phyloP scores from a whole-genome alignment of 2,329 filamentous ascomycete species.

The Neocatenulostroma microsporum region DNA sequence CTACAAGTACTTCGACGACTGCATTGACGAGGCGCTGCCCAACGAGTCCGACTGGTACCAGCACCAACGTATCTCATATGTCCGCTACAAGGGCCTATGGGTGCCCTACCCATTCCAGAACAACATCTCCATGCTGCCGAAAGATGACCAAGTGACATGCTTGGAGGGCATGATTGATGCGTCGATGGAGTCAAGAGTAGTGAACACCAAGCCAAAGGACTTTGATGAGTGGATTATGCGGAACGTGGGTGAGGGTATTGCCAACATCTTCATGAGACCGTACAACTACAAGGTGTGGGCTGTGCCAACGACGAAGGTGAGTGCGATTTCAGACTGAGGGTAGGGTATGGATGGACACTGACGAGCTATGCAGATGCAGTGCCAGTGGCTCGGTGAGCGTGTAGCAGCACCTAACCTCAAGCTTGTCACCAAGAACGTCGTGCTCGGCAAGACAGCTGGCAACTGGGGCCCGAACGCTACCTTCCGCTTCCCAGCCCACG shows the following conservation, averaged over 20 bases:
- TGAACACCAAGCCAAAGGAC: constrained; percentile 86
- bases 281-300: constrained; percentile 99
- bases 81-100: constrained; percentile 93
- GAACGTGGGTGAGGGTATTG: constrained; percentile 81
- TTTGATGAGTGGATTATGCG: constrained; percentile 98
- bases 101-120: constrained; percentile 99
- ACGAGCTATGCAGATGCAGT: constrained; percentile 72
- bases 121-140: constrained; percentile 97
- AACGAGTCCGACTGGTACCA: constrained; percentile 93
- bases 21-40: constrained; percentile 91
- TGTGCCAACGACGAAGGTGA: constrained; percentile 90
- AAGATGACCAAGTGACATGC: constrained; percentile 92
- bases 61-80: constrained; percentile 98
- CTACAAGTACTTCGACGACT: constrained; percentile 99
- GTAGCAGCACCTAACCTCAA: constrained; percentile 96
- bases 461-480: constrained; percentile 98
- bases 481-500: constrained; percentile 93
- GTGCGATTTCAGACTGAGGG: constrained; percentile 18
- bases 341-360: constrained; percentile 10
- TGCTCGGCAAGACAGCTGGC: constrained; percentile 90
- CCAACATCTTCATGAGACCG: constrained; percentile 95
- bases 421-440: constrained; percentile 84
- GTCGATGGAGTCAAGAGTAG: constrained; percentile 74
- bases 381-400: constrained; percentile 95
- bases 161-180: constrained; percentile 96